Conservation (phyloP, 768 basidiomycete species). For the Coprinopsis marcescibilis region DNA sequence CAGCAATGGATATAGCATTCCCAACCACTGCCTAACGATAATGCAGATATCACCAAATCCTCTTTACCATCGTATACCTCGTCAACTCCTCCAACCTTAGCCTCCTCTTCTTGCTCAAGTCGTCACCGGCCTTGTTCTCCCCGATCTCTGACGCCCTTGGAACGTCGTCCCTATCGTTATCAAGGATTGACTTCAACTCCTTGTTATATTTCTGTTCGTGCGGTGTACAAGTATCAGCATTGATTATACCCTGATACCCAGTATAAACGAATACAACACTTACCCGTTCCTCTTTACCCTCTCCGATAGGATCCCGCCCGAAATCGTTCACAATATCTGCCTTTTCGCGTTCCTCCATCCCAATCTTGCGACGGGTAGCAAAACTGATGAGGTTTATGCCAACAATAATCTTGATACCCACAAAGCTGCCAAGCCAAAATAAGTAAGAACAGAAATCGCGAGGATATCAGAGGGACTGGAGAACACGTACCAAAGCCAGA, state of each 20-base stretch:
- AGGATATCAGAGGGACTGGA: constrained; percentile 8
- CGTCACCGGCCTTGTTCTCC: constrained; percentile 41
- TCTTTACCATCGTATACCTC: constrained; percentile 92
- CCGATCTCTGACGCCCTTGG: constrained; percentile 66
- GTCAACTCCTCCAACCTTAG: constrained; percentile 85
- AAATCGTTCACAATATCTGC: constrained; percentile 82
- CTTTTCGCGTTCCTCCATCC: constrained; percentile 70
- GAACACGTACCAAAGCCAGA: constrained; percentile 79
- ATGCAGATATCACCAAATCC: constrained; percentile 55
- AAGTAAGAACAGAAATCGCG: not conserved
- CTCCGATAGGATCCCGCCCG: constrained; percentile 87
- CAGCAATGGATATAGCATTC: too few relatives aligned
- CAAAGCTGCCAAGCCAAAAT: constrained; percentile 42
- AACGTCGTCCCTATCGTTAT: constrained; percentile 66
- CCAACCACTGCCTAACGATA: not conserved
- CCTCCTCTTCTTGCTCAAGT: constrained; percentile 46
- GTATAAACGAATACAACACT: constrained; percentile 16
- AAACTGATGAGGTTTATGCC: constrained; percentile 85
- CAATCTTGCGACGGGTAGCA: constrained; percentile 65
- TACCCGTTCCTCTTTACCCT: constrained; percentile 81
- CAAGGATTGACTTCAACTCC: constrained; percentile 67
- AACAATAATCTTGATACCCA: constrained; percentile 88
- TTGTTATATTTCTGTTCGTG: constrained; percentile 87
- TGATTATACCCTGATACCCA: not conserved
- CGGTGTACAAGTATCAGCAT: too few relatives aligned